Evolutionary conservation across 2,329 filamentous ascomycete genomes (phyloP).

Genomic region (Trichoderma simmonsii): DNA sequence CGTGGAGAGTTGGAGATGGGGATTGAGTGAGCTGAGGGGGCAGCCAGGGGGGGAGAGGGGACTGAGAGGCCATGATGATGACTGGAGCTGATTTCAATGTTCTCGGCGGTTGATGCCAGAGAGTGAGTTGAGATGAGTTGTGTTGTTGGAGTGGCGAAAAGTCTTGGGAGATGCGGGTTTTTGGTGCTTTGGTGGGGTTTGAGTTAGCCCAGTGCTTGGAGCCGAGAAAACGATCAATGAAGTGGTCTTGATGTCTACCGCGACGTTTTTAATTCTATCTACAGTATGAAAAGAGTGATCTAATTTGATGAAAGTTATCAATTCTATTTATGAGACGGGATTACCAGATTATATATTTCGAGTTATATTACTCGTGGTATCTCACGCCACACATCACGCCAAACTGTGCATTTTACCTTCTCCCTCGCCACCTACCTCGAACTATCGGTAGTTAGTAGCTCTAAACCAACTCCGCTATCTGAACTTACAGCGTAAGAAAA

Average conservation of each 20-base stretch:
- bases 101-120: neutral
- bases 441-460: neutral
- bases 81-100: neutral
- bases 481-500: neutral
- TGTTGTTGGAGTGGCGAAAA: neutral
- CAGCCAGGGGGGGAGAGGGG: neutral
- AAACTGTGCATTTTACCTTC: neutral
- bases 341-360: neutral
- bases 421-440: neutral
- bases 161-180: constrained; percentile 1
- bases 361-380: neutral
- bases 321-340: neutral
- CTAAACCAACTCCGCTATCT: neutral
- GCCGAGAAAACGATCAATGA: neutral
- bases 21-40: constrained; percentile 1
- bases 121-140: neutral
- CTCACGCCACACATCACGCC: neutral
- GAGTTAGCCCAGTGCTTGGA: neutral
- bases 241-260: neutral
- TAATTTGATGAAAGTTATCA: neutral
- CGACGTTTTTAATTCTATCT: neutral
- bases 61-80: neutral
- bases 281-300: neutral
- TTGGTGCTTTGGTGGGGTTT: constrained; percentile 9
- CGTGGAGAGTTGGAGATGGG: constrained; percentile 23